phyloP scores from a whole-genome alignment of 768 basidiomycete species.

The Collybia mongolica region DNA sequence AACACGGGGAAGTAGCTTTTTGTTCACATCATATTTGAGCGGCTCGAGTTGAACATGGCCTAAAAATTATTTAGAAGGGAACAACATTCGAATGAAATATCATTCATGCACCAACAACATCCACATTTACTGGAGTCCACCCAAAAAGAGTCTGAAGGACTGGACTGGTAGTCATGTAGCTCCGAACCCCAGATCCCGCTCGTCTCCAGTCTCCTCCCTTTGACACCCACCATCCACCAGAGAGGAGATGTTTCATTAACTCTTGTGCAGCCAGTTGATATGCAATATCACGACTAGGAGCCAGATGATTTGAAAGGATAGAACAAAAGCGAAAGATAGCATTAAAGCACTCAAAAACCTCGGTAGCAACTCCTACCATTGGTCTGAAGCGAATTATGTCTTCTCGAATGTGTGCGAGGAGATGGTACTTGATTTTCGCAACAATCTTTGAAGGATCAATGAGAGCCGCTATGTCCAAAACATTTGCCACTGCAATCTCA shows the following conservation, averaged over 20 bases:
- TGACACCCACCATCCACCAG: constrained; percentile 28
- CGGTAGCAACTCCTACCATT: constrained; percentile 28
- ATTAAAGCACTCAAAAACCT: constrained; percentile 40
- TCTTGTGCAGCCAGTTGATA: constrained; percentile 26
- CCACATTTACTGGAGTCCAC: neutral
- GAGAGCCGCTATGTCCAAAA: constrained; percentile 30
- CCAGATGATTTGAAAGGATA: constrained; percentile 38
- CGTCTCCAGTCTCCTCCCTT: constrained; percentile 12
- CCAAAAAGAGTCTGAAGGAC: constrained; percentile 17
- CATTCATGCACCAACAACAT: too few relatives aligned
- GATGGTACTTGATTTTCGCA: constrained; percentile 34
- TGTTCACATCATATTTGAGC: constrained; percentile 2
- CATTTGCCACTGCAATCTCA: constrained; percentile 28
- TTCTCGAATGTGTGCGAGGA: constrained; percentile 29
- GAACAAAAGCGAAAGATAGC: constrained; percentile 38
- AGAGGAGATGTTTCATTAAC: constrained; percentile 25
- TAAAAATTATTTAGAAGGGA: too few relatives aligned
- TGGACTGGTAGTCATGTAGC: constrained; percentile 13
- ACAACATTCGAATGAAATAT: too few relatives aligned
- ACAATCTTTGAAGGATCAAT: constrained; percentile 34
- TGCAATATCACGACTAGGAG: constrained; percentile 42
- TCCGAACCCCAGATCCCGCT: constrained; percentile 13
- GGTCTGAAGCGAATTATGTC: constrained; percentile 37
- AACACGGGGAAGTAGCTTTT: neutral
- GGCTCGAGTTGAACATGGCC: constrained; percentile 7